Evolutionary conservation across 345 rosid genomes (phyloP).

Genomic region (Raphanus raphanistrum): DNA sequence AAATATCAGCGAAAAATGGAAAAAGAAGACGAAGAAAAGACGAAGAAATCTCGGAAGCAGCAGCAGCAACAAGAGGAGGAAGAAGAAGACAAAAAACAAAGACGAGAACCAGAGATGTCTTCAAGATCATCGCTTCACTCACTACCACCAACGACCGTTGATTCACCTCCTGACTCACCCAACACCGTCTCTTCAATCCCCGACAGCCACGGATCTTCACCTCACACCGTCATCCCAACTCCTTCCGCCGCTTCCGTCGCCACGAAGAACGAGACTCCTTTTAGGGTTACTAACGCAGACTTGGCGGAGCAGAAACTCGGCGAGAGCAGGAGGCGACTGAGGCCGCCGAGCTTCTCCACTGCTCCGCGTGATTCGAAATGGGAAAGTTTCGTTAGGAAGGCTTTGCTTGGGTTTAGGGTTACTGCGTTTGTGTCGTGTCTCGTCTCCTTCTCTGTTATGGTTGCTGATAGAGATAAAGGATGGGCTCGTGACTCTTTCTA

Average conservation of each 20-base stretch:
- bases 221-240: slow-evolving; percentile 30
- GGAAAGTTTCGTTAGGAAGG: slow-evolving; percentile 45
- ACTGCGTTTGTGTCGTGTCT: slow-evolving; percentile 64
- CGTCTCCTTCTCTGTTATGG: slow-evolving; percentile 73
- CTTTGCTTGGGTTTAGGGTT: slow-evolving; percentile 59
- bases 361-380: slow-evolving; percentile 51
- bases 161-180: slow-evolving; percentile 45
- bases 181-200: slow-evolving; percentile 44
- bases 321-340: slow-evolving; percentile 40
- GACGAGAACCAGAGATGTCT: slow-evolving; percentile 23
- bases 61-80: slow-evolving; percentile 11
- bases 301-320: slow-evolving; percentile 29
- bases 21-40: slow-evolving; percentile 12
- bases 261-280: slow-evolving; percentile 35
- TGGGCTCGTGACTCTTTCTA: slow-evolving; percentile 91
- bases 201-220: slow-evolving; percentile 49
- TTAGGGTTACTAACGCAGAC: slow-evolving; percentile 28
- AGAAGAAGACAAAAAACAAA: not conserved
- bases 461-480: slow-evolving; percentile 78
- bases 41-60: slow-evolving; percentile 12
- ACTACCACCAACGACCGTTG: slow-evolving; percentile 33
- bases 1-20: slow-evolving; percentile 28
- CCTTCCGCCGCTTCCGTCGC: slow-evolving; percentile 33
- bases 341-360: slow-evolving; percentile 45
- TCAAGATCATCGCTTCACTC: slow-evolving; percentile 37